Percentiles rank a stretch among this genome's conserved stretches.
Evolutionary conservation across 768 basidiomycete genomes (phyloP).

Genomic region (Mycena pura): DNA sequence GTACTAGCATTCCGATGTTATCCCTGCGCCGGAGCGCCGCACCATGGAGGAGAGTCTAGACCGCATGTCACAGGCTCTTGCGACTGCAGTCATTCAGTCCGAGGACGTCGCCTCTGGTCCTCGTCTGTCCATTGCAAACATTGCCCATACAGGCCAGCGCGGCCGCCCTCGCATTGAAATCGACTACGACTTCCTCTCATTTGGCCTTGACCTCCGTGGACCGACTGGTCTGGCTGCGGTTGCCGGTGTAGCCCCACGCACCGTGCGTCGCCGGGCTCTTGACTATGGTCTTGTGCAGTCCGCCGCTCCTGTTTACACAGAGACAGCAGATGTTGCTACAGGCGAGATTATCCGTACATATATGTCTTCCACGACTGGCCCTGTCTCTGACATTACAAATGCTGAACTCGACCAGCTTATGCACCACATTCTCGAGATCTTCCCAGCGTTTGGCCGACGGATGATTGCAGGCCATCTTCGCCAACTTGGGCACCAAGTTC

Average conservation of each 20-base stretch:
- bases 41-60: no score
- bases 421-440: conserved; percentile 2
- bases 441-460: conserved; percentile 19
- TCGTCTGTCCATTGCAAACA: no score
- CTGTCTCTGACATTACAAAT: conserved; percentile 18
- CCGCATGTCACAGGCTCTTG: no score
- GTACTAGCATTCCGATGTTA: no score
- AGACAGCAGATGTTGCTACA: neutral
- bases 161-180: no score
- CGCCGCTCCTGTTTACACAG: conserved; percentile 10
- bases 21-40: no score
- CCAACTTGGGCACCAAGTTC: conserved; percentile 13
- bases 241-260: conserved; percentile 9
- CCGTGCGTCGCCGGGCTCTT: conserved; percentile 24
- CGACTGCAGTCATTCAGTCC: no score
- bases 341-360: neutral
- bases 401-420: conserved; percentile 20
- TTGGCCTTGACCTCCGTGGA: no score
- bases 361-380: neutral
- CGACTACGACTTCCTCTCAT: no score
- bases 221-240: no score
- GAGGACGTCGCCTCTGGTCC: no score
- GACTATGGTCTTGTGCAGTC: conserved; percentile 23
- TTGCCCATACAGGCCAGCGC: no score
- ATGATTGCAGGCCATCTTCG: conserved; percentile 24